Percentiles rank a stretch among this genome's conserved stretches.
Evolutionary conservation across 495 filamentous ascomycete genomes (phyloP).

Genomic region (Aspergillus funiculosus): DNA sequence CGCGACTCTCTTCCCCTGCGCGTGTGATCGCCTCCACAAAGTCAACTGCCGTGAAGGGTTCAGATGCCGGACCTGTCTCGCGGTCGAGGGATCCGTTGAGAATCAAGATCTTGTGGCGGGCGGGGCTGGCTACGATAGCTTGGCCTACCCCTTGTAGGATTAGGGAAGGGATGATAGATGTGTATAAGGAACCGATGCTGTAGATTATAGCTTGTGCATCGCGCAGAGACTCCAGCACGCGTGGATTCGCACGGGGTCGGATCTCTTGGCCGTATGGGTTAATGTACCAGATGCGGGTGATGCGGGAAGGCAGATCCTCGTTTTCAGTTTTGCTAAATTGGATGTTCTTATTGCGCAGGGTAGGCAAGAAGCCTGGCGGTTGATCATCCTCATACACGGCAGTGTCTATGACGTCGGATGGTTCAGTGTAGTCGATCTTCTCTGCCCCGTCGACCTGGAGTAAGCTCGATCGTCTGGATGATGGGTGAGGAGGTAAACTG

Average conservation of each 20-base stretch:
- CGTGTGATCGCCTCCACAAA: slow-evolving; percentile 74
- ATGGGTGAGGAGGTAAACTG: slow-evolving; percentile 40
- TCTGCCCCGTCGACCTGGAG: slow-evolving; percentile 44
- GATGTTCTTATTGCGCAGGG: slow-evolving; percentile 72
- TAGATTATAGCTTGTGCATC: slow-evolving; percentile 68
- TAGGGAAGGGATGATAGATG: slow-evolving; percentile 64
- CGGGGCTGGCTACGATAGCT: slow-evolving; percentile 34
- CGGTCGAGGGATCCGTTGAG: slow-evolving; percentile 78
- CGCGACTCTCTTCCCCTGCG: slow-evolving; percentile 50
- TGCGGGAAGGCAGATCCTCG: slow-evolving; percentile 67
- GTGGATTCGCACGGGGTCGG: slow-evolving; percentile 69
- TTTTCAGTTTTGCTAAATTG: slow-evolving; percentile 67
- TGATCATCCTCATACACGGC: slow-evolving; percentile 68
- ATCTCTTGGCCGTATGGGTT: slow-evolving; percentile 95
- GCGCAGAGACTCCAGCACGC: slow-evolving; percentile 61
- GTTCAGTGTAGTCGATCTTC: slow-evolving; percentile 59
- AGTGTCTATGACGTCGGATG: slow-evolving; percentile 43
- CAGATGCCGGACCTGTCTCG: slow-evolving; percentile 64
- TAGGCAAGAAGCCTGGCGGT: slow-evolving; percentile 76
- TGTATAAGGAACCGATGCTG: slow-evolving; percentile 86
- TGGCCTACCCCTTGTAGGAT: slow-evolving; percentile 43
- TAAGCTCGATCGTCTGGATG: slow-evolving; percentile 33
- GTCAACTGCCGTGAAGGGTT: slow-evolving; percentile 62
- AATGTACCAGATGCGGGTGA: slow-evolving; percentile 90
- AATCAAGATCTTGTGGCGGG: slow-evolving; percentile 73